phyloP scores from a whole-genome alignment of 495 filamentous ascomycete genomes.

The Aspergillus saccharolyticus region DNA sequence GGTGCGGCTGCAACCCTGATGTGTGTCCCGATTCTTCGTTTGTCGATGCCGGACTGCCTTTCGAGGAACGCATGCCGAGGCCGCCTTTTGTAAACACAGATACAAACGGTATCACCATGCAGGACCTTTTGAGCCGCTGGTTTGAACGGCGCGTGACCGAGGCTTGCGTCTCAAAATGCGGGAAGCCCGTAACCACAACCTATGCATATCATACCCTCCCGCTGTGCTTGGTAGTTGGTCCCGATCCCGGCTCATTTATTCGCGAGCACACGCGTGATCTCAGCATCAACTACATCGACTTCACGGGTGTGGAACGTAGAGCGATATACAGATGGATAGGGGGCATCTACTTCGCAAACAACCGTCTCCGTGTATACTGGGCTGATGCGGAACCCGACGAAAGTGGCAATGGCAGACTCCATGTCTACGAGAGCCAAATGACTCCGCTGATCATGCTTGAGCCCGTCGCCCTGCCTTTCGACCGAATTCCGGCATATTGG shows the following conservation, averaged over 20 bases:
- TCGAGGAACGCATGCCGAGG: too few species aligned
- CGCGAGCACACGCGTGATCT: conserved; percentile 30
- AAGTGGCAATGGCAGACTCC: conserved; percentile 11
- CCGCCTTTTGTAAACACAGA: conserved; percentile 5
- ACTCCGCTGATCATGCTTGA: conserved; percentile 25
- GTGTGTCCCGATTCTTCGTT: too few species aligned
- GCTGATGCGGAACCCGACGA: conserved; percentile 27
- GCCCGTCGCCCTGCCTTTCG: conserved; percentile 12
- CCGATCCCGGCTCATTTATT: conserved; percentile 5
- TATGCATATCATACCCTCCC: conserved; percentile 23
- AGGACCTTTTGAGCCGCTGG: conserved; percentile 12
- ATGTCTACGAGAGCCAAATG: conserved; percentile 28
- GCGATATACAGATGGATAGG: conserved; percentile 42
- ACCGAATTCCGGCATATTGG: conserved; percentile 27
- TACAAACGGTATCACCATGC: conserved; percentile 13
- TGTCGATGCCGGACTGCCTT: too few species aligned
- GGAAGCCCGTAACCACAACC: not conserved
- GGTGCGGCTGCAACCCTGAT: too few species aligned
- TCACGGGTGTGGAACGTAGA: not conserved
- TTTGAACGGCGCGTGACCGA: not conserved
- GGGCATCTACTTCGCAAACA: conserved; percentile 29
- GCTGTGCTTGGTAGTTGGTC: conserved; percentile 25
- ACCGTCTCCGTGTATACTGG: conserved; percentile 33
- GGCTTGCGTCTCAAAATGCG: conserved; percentile 4
- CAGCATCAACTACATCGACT: conserved; percentile 21